These are phyloP conservation scores for Torulaspora quercuum DNA, from an alignment of 805 yeast genomes.

Conservation along the genomic window DNA sequence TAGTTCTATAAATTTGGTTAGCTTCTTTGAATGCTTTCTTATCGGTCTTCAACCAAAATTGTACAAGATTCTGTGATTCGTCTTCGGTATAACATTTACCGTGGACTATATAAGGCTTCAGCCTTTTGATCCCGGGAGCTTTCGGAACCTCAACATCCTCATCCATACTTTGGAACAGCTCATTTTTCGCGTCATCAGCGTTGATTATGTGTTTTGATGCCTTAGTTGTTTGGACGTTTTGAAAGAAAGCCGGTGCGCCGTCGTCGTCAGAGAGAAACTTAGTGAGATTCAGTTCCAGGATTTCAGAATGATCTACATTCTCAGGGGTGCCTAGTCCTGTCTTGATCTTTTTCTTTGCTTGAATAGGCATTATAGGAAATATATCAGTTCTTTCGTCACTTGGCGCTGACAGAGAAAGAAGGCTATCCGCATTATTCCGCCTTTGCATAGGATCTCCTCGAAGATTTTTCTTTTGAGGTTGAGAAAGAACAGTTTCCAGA, in stretches of 20 bases:
- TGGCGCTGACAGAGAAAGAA: too few species aligned
- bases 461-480: too few species aligned
- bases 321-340: too few species aligned
- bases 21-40: conserved; percentile 30
- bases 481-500: too few species aligned
- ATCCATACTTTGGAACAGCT: not conserved
- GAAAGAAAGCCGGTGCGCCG: too few species aligned
- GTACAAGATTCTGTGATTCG: conserved; percentile 20
- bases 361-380: not conserved
- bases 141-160: not conserved
- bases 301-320: not conserved
- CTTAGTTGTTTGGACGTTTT: not conserved
- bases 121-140: conserved; percentile 1
- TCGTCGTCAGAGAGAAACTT: conserved; percentile 16
- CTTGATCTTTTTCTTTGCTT: too few species aligned
- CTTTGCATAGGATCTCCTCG: too few species aligned
- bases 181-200: too few species aligned
- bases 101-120: conserved; percentile 25
- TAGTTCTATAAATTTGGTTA: conserved; percentile 43
- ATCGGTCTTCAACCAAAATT: conserved; percentile 11
- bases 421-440: too few species aligned
- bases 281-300: conserved; percentile 18
- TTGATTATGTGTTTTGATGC: not conserved
- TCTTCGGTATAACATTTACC: conserved; percentile 22
- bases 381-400: too few species aligned